Conservation (phyloP, 1,284 basidiomycete genomes). For the Irpex sp. region DNA sequence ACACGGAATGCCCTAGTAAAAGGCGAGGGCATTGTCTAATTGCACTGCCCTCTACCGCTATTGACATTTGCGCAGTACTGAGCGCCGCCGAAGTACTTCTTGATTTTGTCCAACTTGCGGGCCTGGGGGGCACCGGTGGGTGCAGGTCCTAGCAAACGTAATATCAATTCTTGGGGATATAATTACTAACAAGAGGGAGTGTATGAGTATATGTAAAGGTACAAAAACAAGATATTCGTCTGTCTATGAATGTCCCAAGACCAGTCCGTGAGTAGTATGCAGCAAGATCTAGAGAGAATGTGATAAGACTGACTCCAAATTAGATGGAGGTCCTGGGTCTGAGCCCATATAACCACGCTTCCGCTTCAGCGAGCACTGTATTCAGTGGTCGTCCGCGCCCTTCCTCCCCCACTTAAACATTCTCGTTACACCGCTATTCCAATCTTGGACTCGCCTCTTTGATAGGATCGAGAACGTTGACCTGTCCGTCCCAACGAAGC, state of each 20-base stretch:
- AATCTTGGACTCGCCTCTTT: slow-evolving; percentile 57
- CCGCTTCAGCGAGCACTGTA: background rate
- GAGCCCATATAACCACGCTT: background rate
- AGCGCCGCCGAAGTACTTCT: slow-evolving; percentile 19
- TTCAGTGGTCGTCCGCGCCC: slow-evolving; percentile 31
- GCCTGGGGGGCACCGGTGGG: slow-evolving; percentile 5
- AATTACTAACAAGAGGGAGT: too few species aligned
- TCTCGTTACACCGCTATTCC: slow-evolving; percentile 51
- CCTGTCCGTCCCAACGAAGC: slow-evolving; percentile 66
- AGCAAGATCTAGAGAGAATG: background rate
- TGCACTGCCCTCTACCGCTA: slow-evolving; percentile 44
- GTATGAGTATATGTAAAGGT: background rate
- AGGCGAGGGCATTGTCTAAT: slow-evolving; percentile 57
- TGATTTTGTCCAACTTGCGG: slow-evolving; percentile 37
- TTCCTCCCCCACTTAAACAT: slow-evolving; percentile 53
- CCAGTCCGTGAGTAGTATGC: background rate
- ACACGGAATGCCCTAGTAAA: slow-evolving; percentile 64
- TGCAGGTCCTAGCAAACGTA: too few species aligned
- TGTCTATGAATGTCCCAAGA: background rate
- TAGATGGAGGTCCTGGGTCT: background rate
- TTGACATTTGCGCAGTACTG: background rate
- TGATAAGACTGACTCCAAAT: background rate
- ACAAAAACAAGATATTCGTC: background rate
- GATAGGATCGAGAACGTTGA: slow-evolving; percentile 73
- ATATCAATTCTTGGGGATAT: too few species aligned